Evolutionary conservation across 108 stramenopile species (phyloP), one percentile per base, ranked within the genome.

Genomic region (Fistulifera solaris): DNA sequence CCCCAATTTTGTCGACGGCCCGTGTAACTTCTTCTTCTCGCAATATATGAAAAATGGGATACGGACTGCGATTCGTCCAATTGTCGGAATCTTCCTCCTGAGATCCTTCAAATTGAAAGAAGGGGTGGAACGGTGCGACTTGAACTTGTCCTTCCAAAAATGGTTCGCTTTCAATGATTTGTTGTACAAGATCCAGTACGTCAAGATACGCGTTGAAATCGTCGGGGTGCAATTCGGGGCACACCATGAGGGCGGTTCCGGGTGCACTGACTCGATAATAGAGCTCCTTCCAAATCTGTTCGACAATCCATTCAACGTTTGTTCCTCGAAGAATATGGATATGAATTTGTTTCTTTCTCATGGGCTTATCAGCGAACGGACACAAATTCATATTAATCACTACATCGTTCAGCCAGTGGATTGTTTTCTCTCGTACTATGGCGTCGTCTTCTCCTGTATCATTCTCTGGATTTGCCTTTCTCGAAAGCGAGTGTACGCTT

Each of bases 41-140:
- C 42, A 90, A 47, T 27, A 90, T 66, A 58, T 90, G 89, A 63
- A 90, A 90, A 21, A 84, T 80, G 2, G 89, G 85, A 62, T 70
- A 86, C 2, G 89, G 89, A 17, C 75, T 69, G 19, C 89, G 70
- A 54, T 90, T 86, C 1, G 85, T 90, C 23, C 63, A 77, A 59
- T 85, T 78, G 28, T 86, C 89, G 17, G 86, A 43, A 11, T 57
- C 65, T 5, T 58, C 63, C 10, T 17, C 64, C 14, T 47, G 56
- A 27, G 45, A 42, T 13, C 62, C 67, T 45, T 65, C 39, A 63
- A 89, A 89, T 1, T 66, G 58, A 73, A 86, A 90, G 21, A 64
- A 23, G 8, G 89, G 89, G 63, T 90, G 89, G 56, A 90, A 90
- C 7, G 85, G 78, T 10, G 85, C 89, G 15, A 90, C 52, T 49